phyloP scores from a whole-genome alignment of 805 yeast species.

The Ogataea corticis region DNA sequence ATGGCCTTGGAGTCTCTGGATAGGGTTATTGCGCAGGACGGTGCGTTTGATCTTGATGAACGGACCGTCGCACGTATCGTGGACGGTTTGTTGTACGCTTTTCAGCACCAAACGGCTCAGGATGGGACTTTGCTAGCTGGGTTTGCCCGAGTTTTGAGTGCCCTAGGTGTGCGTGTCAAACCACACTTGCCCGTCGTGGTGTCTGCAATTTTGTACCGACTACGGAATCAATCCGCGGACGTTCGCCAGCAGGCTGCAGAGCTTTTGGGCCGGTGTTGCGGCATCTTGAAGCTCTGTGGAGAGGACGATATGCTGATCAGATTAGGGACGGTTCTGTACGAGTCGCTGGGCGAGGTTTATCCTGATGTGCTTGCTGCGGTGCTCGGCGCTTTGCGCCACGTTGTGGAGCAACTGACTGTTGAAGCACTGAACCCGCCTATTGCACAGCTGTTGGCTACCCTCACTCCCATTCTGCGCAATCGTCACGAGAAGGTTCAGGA shows the following conservation, averaged over 20 bases:
- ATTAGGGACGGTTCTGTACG: slow-evolving; percentile 76
- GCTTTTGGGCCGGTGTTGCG: slow-evolving; percentile 63
- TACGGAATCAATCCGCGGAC: slow-evolving; percentile 69
- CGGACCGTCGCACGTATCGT: slow-evolving; percentile 62
- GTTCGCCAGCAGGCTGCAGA: slow-evolving; percentile 86
- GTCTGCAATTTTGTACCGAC: slow-evolving; percentile 67
- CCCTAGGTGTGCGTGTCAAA: slow-evolving; percentile 62
- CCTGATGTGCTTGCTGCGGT: slow-evolving; percentile 93
- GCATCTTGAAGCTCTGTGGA: slow-evolving; percentile 63
- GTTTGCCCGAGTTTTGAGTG: slow-evolving; percentile 60
- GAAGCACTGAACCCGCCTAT: slow-evolving; percentile 75
- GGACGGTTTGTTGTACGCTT: slow-evolving; percentile 79
- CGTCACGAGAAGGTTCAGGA: slow-evolving; percentile 91
- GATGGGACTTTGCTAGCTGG: slow-evolving; percentile 57
- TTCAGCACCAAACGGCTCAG: slow-evolving; percentile 71
- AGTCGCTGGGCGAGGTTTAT: slow-evolving; percentile 89
- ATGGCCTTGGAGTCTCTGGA: slow-evolving; percentile 77
- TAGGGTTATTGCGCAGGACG: slow-evolving; percentile 50
- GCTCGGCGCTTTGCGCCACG: slow-evolving; percentile 64
- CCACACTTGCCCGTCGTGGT: slow-evolving; percentile 75
- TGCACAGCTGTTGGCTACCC: slow-evolving; percentile 76
- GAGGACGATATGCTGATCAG: slow-evolving; percentile 64
- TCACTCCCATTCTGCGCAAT: slow-evolving; percentile 89
- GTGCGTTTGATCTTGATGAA: slow-evolving; percentile 61
- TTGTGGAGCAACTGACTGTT: slow-evolving; percentile 61